phyloP scores from a whole-genome alignment of 805 yeast genomes.

The Metschnikowia dekortorum region DNA sequence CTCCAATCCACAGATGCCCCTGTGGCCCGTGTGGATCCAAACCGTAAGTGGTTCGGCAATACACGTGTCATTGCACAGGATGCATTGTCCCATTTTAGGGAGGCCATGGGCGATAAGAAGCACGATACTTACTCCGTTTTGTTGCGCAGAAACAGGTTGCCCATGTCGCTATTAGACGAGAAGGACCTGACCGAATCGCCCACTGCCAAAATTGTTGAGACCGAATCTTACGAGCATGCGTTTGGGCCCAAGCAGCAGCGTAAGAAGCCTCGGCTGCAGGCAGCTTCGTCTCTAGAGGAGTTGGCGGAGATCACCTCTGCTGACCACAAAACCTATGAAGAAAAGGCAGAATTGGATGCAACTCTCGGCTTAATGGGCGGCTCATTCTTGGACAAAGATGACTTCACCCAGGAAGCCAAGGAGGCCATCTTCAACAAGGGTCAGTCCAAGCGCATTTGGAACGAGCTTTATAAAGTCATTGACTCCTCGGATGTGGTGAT shows the following conservation, averaged over 20 bases:
- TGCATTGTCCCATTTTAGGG: conserved; percentile 89
- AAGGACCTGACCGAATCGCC: conserved; percentile 75
- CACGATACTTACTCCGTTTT: conserved; percentile 82
- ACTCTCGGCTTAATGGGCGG: conserved; percentile 81
- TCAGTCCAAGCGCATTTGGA: conserved; percentile 98
- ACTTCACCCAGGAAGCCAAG: conserved; percentile 84
- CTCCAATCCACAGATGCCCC: conserved; percentile 87
- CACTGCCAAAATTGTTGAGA: conserved; percentile 74
- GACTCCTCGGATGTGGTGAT: conserved; percentile 97
- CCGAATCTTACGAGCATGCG: conserved; percentile 74
- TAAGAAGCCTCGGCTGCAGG: conserved; percentile 75
- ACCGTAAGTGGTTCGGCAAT: conserved; percentile 96
- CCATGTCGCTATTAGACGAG: conserved; percentile 92
- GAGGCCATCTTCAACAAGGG: conserved; percentile 96
- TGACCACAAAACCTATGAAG: conserved; percentile 60
- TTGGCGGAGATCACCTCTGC: conserved; percentile 56
- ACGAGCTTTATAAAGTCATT: conserved; percentile 92
- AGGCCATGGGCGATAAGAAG: conserved; percentile 83
- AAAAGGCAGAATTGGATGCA: conserved; percentile 68
- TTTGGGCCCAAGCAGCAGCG: conserved; percentile 96
- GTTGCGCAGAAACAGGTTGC: conserved; percentile 83
- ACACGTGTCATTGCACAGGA: conserved; percentile 97
- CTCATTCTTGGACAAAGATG: conserved; percentile 57
- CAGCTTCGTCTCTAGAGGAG: conserved; percentile 75
- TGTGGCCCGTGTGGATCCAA: conserved; percentile 90